These are phyloP conservation scores for Gossypium herbaceum DNA, from an alignment of 345 rosid genomes.

Conservation along the genomic window DNA sequence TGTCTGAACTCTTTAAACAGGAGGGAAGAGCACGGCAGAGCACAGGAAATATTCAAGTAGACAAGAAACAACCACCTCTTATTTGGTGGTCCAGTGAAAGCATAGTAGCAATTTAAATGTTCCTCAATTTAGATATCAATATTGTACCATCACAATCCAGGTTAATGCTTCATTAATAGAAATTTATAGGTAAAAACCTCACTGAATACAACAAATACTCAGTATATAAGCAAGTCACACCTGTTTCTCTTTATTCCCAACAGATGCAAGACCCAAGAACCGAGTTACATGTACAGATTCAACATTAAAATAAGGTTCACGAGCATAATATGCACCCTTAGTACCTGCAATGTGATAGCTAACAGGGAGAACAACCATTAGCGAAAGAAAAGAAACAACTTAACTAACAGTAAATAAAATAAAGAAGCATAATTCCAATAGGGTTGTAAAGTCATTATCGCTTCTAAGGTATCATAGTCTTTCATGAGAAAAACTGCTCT, in stretches of 20 bases:
- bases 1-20: neutral
- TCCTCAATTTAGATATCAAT: neutral
- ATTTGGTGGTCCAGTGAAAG: neutral
- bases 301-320: conserved; percentile 72
- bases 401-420: neutral
- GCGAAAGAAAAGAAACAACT: conserved; percentile 9
- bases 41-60: conserved; percentile 5
- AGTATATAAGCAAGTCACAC: conserved; percentile 27
- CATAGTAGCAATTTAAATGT: neutral
- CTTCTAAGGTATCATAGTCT: neutral
- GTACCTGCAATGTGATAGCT: conserved; percentile 94
- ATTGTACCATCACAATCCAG: neutral
- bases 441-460: neutral
- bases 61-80: neutral
- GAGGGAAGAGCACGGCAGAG: neutral
- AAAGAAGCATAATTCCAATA: neutral
- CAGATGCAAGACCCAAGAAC: conserved; percentile 84
- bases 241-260: conserved; percentile 92
- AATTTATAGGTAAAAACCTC: conserved; percentile 7
- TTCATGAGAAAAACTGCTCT: neutral
- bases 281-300: conserved; percentile 81
- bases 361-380: conserved; percentile 23
- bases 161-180: neutral
- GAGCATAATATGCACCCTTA: conserved; percentile 75
- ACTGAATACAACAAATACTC: neutral